Conservation (phyloP, 495 filamentous ascomycete species). For the Saxophila tyrrhenica region DNA sequence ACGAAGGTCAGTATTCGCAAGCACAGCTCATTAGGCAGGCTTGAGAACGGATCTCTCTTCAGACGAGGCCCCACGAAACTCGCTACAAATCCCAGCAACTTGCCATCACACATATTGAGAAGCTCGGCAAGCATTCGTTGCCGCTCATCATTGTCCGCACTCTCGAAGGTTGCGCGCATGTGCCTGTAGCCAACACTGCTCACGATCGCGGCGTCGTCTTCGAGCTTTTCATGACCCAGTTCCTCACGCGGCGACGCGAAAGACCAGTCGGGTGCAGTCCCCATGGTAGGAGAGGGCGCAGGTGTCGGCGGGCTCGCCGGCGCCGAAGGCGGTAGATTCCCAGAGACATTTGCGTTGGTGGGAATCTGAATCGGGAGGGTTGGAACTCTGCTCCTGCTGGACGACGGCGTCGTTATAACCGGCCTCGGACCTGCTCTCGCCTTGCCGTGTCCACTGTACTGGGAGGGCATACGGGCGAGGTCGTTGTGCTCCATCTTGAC, state of each 20-base stretch:
- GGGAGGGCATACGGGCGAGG: slow-evolving; percentile 12
- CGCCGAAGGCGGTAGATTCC: slow-evolving; percentile 52
- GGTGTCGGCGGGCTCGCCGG: slow-evolving; percentile 60
- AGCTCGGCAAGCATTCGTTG: slow-evolving; percentile 66
- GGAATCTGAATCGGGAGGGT: slow-evolving; percentile 18
- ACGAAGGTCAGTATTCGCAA: slow-evolving; percentile 86
- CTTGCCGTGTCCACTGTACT: slow-evolving; percentile 13
- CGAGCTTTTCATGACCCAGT: slow-evolving; percentile 25
- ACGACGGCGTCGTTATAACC: slow-evolving; percentile 11
- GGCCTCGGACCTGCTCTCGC: slow-evolving; percentile 4
- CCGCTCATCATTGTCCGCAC: slow-evolving; percentile 43
- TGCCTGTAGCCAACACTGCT: slow-evolving; percentile 32
- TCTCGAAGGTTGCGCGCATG: slow-evolving; percentile 44
- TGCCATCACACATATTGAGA: slow-evolving; percentile 83
- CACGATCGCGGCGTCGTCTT: background rate
- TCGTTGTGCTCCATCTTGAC: slow-evolving; percentile 3
- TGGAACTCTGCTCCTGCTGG: slow-evolving; percentile 7
- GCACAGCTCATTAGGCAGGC: slow-evolving; percentile 83
- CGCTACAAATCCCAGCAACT: slow-evolving; percentile 87
- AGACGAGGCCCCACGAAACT: slow-evolving; percentile 83
- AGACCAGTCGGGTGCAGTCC: slow-evolving; percentile 48
- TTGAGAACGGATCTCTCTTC: slow-evolving; percentile 89
- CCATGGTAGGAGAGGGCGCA: slow-evolving; percentile 54
- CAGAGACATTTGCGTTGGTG: slow-evolving; percentile 22
- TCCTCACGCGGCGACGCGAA: slow-evolving; percentile 47